Conservation (phyloP, 345 rosid genomes). For the Brassica carinata region DNA sequence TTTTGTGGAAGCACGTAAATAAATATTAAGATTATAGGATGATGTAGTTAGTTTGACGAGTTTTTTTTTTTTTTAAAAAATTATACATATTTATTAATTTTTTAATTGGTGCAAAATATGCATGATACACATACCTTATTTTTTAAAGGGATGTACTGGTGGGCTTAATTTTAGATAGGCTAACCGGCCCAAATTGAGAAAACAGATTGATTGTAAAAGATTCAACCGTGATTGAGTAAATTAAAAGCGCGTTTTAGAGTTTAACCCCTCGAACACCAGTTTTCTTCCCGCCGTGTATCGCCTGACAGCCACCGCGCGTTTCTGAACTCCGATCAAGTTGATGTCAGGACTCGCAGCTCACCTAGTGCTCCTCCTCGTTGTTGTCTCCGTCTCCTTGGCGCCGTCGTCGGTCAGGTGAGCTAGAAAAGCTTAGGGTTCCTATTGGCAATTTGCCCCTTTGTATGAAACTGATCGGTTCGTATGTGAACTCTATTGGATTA, state of each 20-base stretch:
- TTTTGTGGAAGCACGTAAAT: too few relatives aligned
- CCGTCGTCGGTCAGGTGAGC: conserved; percentile 30
- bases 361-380: conserved; percentile 10
- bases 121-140: neutral
- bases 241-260: conserved; percentile 16
- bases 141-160: neutral
- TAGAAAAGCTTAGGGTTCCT: conserved; percentile 12
- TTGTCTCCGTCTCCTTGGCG: conserved; percentile 14
- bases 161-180: neutral
- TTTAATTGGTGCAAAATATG: too few relatives aligned
- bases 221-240: neutral
- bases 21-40: too few relatives aligned
- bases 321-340: conserved; percentile 18
- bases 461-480: too few relatives aligned
- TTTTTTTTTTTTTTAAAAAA: too few relatives aligned
- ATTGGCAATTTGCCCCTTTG: neutral
- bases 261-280: neutral
- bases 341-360: conserved; percentile 18
- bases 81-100: too few relatives aligned
- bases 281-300: neutral
- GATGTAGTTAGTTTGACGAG: too few relatives aligned
- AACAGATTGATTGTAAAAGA: neutral
- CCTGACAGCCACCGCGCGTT: neutral
- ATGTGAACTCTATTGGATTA: neutral
- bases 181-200: neutral